Percentiles rank a stretch among this genome's conserved stretches.
Conservation (phyloP, 2,329 filamentous ascomycete genomes). For the Penicillium sp. region DNA sequence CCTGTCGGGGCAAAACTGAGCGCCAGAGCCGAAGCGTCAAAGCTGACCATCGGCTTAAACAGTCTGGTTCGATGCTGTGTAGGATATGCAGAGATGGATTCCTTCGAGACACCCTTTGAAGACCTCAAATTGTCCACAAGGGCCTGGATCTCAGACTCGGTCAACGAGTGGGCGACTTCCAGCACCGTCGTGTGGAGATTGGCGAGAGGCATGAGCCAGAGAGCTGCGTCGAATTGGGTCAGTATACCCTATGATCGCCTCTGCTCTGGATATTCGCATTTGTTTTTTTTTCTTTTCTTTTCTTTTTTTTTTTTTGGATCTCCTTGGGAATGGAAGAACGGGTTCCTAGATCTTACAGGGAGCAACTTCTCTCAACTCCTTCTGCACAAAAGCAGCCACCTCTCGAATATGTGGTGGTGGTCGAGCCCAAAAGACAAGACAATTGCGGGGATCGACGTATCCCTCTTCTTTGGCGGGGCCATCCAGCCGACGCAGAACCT, state of each 20-base stretch:
- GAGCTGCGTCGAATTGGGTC: conserved; percentile 41
- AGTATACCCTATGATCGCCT: too few species aligned
- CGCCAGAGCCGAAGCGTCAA: conserved; percentile 76
- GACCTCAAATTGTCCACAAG: conserved; percentile 52
- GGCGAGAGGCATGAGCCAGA: conserved; percentile 80
- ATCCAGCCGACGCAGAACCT: conserved; percentile 63
- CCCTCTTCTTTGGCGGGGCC: conserved; percentile 59
- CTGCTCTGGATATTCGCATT: too few species aligned
- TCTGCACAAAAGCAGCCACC: conserved; percentile 63
- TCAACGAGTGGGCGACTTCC: conserved; percentile 76
- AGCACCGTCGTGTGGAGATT: conserved; percentile 76
- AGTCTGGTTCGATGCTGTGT: conserved; percentile 63
- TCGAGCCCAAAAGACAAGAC: conserved; percentile 79
- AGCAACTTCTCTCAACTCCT: conserved; percentile 54
- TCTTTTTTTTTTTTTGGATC: too few species aligned
- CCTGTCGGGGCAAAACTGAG: conserved; percentile 73
- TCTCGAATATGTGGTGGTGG: conserved; percentile 63
- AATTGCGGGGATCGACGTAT: conserved; percentile 68
- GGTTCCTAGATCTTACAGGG: conserved; percentile 54
- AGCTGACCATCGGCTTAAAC: conserved; percentile 74
- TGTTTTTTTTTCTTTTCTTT: too few species aligned
- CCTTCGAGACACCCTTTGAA: conserved; percentile 9
- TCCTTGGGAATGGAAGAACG: too few species aligned
- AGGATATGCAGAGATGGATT: conserved; percentile 58
- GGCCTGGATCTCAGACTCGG: conserved; percentile 57